These are phyloP conservation scores for Neurospora sp. DNA, from an alignment of 2,329 filamentous ascomycete genomes.

Conservation along the genomic window DNA sequence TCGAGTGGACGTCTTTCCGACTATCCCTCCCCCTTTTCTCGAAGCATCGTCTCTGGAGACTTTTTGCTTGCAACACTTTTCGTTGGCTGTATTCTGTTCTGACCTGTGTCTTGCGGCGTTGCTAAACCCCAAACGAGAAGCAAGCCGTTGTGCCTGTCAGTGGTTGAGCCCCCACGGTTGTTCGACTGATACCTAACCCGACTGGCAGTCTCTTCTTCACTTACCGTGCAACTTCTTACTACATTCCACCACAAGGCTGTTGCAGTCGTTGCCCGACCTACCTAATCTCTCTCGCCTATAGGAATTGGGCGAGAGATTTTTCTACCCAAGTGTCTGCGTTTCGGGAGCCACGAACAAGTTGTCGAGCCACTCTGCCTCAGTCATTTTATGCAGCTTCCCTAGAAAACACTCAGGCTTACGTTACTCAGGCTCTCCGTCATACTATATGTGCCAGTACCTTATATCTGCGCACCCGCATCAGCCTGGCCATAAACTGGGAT, in stretches of 20 bases:
- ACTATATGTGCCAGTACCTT: background rate
- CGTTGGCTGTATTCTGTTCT: background rate
- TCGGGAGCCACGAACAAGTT: background rate
- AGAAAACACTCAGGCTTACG: background rate
- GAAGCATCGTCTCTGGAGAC: background rate
- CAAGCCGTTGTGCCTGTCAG: background rate
- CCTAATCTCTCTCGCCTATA: background rate
- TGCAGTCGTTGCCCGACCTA: background rate
- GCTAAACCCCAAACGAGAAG: background rate
- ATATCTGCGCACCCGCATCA: background rate
- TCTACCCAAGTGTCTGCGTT: background rate
- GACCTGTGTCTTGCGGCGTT: background rate
- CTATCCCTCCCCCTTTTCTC: background rate
- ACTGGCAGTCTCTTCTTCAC: background rate
- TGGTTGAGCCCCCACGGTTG: background rate
- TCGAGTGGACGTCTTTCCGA: background rate
- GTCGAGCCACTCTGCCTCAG: background rate
- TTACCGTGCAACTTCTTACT: background rate
- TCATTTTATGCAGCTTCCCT: background rate
- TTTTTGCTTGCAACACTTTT: background rate
- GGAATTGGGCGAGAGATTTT: background rate
- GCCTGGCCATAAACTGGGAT: background rate
- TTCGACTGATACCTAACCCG: background rate
- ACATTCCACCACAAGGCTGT: background rate
- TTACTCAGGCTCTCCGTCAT: background rate